Evolutionary conservation across 257 asterid genomes (phyloP), one percentile per base, ranked within the genome.

Genomic region (Salvia splendens): DNA sequence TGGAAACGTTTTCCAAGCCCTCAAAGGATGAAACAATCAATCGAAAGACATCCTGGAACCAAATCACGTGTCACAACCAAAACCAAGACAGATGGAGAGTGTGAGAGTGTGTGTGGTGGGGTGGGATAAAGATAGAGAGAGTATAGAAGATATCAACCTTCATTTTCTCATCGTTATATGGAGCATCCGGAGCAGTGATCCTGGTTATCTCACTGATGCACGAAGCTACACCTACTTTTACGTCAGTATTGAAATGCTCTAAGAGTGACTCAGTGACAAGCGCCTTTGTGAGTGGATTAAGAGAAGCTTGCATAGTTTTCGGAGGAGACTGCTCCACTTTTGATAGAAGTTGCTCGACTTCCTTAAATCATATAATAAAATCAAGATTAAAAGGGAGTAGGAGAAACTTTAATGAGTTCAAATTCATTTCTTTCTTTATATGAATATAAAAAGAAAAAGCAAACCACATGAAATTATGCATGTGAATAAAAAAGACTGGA

Each of bases 101-200:
- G 30, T 9, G 52, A 1, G 72, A 3, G 63, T 38, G 8, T 38
- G 42, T 38, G 9, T 6, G 42, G 45, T 40, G 45, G 11, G 2
- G 45, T 7, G 45, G 1, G 68, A 16, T 49, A 0, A 70, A 5
- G 64, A 15, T 64, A 20, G 57, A 32, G 16, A n/a, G 50, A 11
- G 36, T 49, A 38, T 9, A 12, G 48, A 64, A 49, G 17, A 30
- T 7, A 15, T 61, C 72, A 24, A 91, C 99, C 96, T 91, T 94
- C 99, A 94, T 88, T 79, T 74, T 79, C 50, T 87, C 96, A 86
- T 94, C 98, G 62, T 87, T 96, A 67, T 89, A 94, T 61, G 99
- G 98, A 64, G 98, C 96, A 35, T 91, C 96, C 7, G 99, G 99
- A 12, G 99, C 98, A 46, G 99, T 94, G 60, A 94, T 94, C 82